Percentiles rank a stretch among this genome's conserved stretches.
These are phyloP conservation scores for Exophiala mesophila DNA, from an alignment of 2,329 filamentous ascomycete genomes.

Conservation along the genomic window DNA sequence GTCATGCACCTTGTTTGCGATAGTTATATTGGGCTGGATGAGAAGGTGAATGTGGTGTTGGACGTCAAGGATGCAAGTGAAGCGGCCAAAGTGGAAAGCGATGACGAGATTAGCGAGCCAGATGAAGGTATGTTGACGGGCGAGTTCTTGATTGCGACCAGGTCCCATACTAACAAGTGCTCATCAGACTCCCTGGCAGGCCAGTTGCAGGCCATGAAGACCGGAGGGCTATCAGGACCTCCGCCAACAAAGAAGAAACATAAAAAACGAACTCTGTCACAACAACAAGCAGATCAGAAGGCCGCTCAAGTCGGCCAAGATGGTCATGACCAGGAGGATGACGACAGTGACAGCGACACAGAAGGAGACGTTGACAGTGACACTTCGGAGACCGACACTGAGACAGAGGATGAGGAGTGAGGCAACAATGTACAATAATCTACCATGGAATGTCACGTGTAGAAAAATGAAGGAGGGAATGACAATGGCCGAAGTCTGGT, in stretches of 20 bases:
- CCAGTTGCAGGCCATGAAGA: conserved; percentile 84
- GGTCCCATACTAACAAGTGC: conserved; percentile 8
- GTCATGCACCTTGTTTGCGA: conserved; percentile 92
- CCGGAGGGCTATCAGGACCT: conserved; percentile 48
- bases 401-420: conserved; percentile 66
- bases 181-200: conserved; percentile 75
- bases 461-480: too few species aligned
- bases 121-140: conserved; percentile 69
- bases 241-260: conserved; percentile 50
- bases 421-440: too few species aligned
- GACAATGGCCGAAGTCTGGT: too few species aligned
- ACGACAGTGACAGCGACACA: conserved; percentile 60
- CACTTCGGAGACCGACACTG: conserved; percentile 57
- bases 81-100: conserved; percentile 65
- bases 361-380: conserved; percentile 59
- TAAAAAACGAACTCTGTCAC: conserved; percentile 47
- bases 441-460: too few species aligned
- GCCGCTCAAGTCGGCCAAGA: conserved; percentile 48
- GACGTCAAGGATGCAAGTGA: conserved; percentile 85
- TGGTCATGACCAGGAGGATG: conserved; percentile 38
- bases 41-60: conserved; percentile 83
- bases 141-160: conserved; percentile 32
- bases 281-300: conserved; percentile 62
- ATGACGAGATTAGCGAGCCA: conserved; percentile 94
- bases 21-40: conserved; percentile 90